phyloP scores from a whole-genome alignment of 257 asterid genomes.

The Fraxinus anomala region DNA sequence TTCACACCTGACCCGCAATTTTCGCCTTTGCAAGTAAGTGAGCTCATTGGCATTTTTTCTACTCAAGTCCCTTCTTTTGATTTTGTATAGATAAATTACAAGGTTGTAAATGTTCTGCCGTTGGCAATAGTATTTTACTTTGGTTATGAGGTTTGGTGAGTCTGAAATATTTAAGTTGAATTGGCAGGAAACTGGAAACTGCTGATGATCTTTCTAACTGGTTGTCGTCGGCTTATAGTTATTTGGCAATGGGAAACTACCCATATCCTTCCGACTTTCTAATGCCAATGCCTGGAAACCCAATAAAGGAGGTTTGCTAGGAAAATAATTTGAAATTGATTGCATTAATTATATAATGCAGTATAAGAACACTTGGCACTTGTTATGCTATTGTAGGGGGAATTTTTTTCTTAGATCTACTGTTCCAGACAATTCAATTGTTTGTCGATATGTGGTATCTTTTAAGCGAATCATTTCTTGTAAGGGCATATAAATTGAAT shows the following conservation, averaged over 20 bases:
- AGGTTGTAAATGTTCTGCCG: background rate
- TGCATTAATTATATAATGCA: background rate
- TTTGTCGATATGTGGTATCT: background rate
- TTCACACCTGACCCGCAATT: constrained; percentile 54
- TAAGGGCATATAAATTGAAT: background rate
- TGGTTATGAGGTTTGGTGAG: background rate
- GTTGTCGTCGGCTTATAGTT: constrained; percentile 83
- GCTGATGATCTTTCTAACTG: constrained; percentile 65
- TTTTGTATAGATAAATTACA: background rate
- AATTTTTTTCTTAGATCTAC: background rate
- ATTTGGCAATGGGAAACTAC: constrained; percentile 85
- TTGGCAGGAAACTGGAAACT: constrained; percentile 73
- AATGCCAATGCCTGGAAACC: constrained; percentile 93
- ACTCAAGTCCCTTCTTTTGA: background rate
- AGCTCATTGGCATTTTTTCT: constrained; percentile 1
- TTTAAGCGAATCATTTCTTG: background rate
- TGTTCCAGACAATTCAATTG: background rate
- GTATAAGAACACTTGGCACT: constrained; percentile 2
- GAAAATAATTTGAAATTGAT: constrained; percentile 18
- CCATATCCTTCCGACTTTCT: constrained; percentile 86
- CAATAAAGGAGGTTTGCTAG: constrained; percentile 76
- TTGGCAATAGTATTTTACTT: constrained; percentile 8
- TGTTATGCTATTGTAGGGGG: background rate
- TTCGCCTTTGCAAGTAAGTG: constrained; percentile 70
- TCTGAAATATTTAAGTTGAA: constrained; percentile 31